Evolutionary conservation across 345 rosid species (phyloP).

Genomic region (Dipteronia sinensis): DNA sequence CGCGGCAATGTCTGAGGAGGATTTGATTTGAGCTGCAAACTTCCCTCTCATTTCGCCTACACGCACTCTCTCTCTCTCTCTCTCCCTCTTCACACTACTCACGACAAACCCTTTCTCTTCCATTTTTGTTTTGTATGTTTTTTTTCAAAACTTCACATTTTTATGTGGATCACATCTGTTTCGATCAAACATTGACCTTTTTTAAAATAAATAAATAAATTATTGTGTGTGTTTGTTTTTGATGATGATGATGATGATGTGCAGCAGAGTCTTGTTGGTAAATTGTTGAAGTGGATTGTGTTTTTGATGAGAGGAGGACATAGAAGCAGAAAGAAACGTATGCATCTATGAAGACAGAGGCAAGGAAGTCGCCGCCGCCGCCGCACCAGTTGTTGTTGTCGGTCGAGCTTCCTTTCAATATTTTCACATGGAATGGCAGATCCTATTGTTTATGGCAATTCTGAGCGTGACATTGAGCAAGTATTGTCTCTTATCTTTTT

Average conservation of each 20-base stretch:
- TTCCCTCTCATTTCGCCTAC: constrained; percentile 37
- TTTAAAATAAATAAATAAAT: too few species aligned
- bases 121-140: too few species aligned
- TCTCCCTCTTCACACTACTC: neutral
- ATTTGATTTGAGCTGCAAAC: constrained; percentile 47
- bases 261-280: constrained; percentile 13
- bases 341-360: constrained; percentile 91
- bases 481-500: constrained; percentile 34
- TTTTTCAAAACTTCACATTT: too few species aligned
- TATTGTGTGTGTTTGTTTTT: neutral
- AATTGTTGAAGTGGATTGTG: neutral
- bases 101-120: too few species aligned
- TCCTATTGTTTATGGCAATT: constrained; percentile 69
- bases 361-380: constrained; percentile 51
- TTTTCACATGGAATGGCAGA: constrained; percentile 99
- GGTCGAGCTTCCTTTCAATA: constrained; percentile 43
- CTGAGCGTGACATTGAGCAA: constrained; percentile 89
- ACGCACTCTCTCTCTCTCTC: constrained; percentile 19
- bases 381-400: constrained; percentile 16
- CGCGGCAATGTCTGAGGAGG: constrained; percentile 64
- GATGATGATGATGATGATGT: neutral
- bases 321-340: constrained; percentile 47
- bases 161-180: too few species aligned
- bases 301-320: constrained; percentile 41
- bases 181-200: too few species aligned